Evolutionary conservation across 176 grass and related monocot genomes (phyloP), one percentile per base, ranked within the genome.

Genomic region (Elaeis guineensis): DNA sequence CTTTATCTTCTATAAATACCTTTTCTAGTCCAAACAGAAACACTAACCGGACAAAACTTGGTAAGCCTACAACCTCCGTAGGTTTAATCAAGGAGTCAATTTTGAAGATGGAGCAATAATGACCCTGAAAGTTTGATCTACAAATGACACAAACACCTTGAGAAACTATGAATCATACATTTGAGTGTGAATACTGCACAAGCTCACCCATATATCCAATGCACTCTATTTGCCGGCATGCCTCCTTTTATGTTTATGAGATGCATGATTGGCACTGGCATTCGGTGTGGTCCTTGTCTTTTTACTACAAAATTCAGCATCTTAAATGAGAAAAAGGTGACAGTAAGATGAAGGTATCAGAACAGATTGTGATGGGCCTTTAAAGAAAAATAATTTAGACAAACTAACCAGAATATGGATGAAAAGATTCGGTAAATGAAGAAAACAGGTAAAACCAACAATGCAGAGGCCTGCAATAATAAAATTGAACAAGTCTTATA

Each of bases 371-470:
- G 8, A 44, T 44, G 35, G 35, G 11, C 9, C 11, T 44, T 12
- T 51, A 67, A 67, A 69, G 20, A n/a, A 57, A 25, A 32, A 69
- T 30, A 56, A 21, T 18, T 19, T 9, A 4, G 20, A 19, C 19
- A 39, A 49, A 74, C 61, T 39, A 55, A 75, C 72, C 61, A 16
- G 51, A 49, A 58, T 50, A 58, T 65, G 17, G 26, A 20, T 44
- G 25, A 23, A 19, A 50, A 25, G 50, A 75, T 21, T 75, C 5
- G 54, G 59, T 64, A 75, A 17, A 55, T 30, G 16, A 51, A 22
- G 51, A 77, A 62, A 51, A 77, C 44, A 4, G 55, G 64, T 52
- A 69, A 32, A 20, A 28, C 57, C 67, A 69, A 59, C 25, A 77
- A 48, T 49, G 55, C 32, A 35, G 65, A 62, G 57, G 44, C 74